These are phyloP conservation scores for Thuja plicata DNA, from an alignment of 83 land plant species.

Conservation along the genomic window DNA sequence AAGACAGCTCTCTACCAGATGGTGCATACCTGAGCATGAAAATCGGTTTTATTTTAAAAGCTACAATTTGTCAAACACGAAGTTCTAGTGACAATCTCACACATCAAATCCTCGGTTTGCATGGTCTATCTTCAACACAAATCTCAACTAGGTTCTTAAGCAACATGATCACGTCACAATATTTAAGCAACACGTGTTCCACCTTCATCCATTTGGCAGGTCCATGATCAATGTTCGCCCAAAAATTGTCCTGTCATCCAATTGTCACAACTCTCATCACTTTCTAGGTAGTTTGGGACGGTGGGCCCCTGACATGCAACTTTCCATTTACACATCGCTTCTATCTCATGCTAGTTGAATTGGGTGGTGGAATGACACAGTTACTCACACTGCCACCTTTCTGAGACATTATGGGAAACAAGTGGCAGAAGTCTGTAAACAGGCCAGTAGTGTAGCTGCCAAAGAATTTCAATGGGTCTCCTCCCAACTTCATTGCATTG, in stretches of 20 bases:
- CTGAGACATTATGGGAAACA: not conserved
- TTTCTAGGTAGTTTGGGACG: not conserved
- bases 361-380: not conserved
- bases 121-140: not conserved
- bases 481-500: not conserved
- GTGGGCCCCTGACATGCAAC: not conserved
- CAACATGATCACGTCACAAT: not conserved
- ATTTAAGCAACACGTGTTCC: not conserved
- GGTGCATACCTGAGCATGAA: not conserved
- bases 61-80: not conserved
- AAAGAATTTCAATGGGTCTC: not conserved
- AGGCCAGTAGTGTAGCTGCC: not conserved
- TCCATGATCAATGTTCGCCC: not conserved
- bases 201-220: not conserved
- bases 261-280: not conserved
- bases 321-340: not conserved
- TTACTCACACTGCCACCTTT: not conserved
- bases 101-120: not conserved
- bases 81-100: not conserved
- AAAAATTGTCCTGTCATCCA: not conserved
- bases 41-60: not conserved
- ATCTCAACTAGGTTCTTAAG: too few species aligned
- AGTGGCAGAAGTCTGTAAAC: not conserved
- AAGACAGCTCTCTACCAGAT: not conserved
- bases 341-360: not conserved